A percentile compares a stretch with the other conserved stretches of the same genome.
phyloP scores from a whole-genome alignment of 2,329 filamentous ascomycete genomes.

The Plenodomus biglobosus region DNA sequence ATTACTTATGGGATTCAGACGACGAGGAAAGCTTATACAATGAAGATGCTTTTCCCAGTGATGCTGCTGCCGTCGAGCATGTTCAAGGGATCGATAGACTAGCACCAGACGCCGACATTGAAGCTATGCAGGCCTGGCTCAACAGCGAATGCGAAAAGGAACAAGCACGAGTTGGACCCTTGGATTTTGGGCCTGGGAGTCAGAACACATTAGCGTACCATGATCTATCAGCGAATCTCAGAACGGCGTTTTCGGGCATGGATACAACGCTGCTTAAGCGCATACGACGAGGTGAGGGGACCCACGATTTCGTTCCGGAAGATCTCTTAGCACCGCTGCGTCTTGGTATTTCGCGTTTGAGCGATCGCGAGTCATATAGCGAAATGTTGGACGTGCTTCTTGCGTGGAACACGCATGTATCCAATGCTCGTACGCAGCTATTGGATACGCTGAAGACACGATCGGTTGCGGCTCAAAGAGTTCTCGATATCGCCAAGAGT shows the following conservation, averaged over 20 bases:
- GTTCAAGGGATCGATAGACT: background rate
- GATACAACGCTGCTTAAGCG: slow-evolving; percentile 16
- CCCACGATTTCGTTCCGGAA: slow-evolving; percentile 11
- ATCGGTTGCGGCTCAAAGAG: background rate
- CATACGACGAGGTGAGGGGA: slow-evolving; percentile 15
- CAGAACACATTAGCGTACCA: background rate
- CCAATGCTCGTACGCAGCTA: slow-evolving; percentile 5
- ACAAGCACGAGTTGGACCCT: slow-evolving; percentile 4
- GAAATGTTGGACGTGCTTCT: slow-evolving; percentile 17
- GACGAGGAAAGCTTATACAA: background rate
- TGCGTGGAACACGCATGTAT: slow-evolving; percentile 20
- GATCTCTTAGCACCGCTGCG: slow-evolving; percentile 24
- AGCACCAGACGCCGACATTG: slow-evolving; percentile 8
- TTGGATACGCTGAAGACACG: slow-evolving; percentile 11
- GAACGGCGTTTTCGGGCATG: background rate
- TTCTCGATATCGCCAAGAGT: slow-evolving; percentile 1
- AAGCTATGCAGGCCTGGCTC: slow-evolving; percentile 13
- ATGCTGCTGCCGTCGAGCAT: background rate
- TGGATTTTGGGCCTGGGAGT: slow-evolving; percentile 3
- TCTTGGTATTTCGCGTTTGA: background rate
- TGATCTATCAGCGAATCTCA: background rate
- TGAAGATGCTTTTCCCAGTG: background rate
- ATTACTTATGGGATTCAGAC: background rate
- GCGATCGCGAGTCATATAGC: slow-evolving; percentile 12
- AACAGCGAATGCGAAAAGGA: slow-evolving; percentile 1